These are phyloP conservation scores for Symmetrospora coprosmae DNA, from an alignment of 768 basidiomycete genomes.

Conservation along the genomic window DNA sequence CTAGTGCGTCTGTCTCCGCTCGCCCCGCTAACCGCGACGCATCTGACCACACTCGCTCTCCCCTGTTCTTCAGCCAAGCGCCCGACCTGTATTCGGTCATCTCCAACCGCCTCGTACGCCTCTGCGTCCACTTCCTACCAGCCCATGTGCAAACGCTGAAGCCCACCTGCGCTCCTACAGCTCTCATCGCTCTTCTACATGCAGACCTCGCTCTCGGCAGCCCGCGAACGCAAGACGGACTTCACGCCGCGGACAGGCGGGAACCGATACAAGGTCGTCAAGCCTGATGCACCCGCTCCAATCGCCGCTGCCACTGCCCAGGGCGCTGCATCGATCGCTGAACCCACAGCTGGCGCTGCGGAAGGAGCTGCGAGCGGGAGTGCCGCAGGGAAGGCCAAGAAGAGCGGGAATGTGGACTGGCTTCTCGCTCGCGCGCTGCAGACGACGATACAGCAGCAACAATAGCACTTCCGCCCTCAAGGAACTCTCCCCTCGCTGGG, in stretches of 20 bases:
- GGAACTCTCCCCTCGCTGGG: too few relatives aligned
- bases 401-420: background rate
- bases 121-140: background rate
- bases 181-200: conserved; percentile 19
- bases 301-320: background rate
- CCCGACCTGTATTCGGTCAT: conserved; percentile 7
- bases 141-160: background rate
- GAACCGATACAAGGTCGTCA: conserved; percentile 18
- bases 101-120: background rate
- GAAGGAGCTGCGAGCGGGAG: background rate
- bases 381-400: background rate
- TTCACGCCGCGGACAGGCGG: conserved; percentile 18
- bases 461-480: too few relatives aligned
- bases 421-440: conserved; percentile 12
- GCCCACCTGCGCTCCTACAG: background rate
- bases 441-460: conserved; percentile 6
- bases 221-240: background rate
- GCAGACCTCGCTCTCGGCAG: conserved; percentile 1
- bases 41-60: too few relatives aligned
- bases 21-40: too few relatives aligned
- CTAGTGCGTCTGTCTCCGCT: background rate
- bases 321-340: background rate
- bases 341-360: background rate
- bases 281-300: background rate
- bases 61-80: conserved; percentile 7